phyloP scores from a whole-genome alignment of 2,329 filamentous ascomycete species.

The Diplocarpon mali region DNA sequence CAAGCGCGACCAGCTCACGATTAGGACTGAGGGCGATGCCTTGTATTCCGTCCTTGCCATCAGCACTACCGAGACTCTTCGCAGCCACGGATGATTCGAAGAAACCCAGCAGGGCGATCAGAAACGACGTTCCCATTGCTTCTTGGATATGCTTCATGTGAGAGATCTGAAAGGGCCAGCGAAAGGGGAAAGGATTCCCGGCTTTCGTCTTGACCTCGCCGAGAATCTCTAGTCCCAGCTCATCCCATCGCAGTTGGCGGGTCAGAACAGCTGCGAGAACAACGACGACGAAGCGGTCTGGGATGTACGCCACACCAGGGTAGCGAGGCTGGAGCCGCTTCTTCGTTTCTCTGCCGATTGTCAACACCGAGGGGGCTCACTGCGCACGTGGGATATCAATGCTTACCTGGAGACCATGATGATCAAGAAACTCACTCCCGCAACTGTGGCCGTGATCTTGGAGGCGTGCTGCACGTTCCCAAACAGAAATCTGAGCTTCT shows the following conservation, averaged over 20 bases:
- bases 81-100: conserved; percentile 96
- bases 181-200: conserved; percentile 65
- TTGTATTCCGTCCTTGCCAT: conserved; percentile 52
- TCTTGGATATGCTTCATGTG: conserved; percentile 76
- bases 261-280: conserved; percentile 72
- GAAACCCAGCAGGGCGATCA: conserved; percentile 93
- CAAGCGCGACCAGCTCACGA: conserved; percentile 83
- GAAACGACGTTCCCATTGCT: conserved; percentile 80
- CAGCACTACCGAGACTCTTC: conserved; percentile 64
- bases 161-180: conserved; percentile 70
- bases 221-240: conserved; percentile 69
- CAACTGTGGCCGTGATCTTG: conserved; percentile 63
- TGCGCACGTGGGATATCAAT: neutral
- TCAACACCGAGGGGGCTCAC: conserved; percentile 8
- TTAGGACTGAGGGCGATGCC: conserved; percentile 82
- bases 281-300: conserved; percentile 84
- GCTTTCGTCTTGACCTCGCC: conserved; percentile 67
- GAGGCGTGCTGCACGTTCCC: conserved; percentile 57
- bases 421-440: conserved; percentile 67
- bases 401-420: conserved; percentile 82
- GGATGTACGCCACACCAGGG: conserved; percentile 74
- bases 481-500: conserved; percentile 74
- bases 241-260: conserved; percentile 67
- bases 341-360: conserved; percentile 58
- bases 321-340: conserved; percentile 67